Base-by-base conservation (phyloP, 306 rosid species). In the Prunus mume region DNA sequence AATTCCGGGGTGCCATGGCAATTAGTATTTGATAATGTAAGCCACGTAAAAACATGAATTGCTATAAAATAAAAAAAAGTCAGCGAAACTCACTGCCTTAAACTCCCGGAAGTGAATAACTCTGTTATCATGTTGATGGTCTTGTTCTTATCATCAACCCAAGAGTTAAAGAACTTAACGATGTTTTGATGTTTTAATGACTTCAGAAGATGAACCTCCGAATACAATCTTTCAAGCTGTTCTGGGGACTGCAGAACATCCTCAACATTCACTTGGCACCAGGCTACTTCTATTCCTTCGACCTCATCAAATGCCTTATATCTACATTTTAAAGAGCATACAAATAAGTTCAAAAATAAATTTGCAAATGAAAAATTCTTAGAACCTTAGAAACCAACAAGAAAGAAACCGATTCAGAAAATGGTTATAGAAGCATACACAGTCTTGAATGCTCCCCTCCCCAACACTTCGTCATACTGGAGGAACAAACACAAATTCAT, bases 391-490 rank as follows among this genome's bases (percentile, higher is more conserved):
- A 66, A 70, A 60, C 65, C 17, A 63, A 62, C 38, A 71, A 30
- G 69, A 79, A 25, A 3, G 22, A 69, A 71, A 66, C 19, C 11
- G 65, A 20, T 25, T 69, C 28, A 65, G 63, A 66, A 63, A 47
- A 64, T 64, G 58, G 82, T 70, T 27, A 63, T 32, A 52, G 79
- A 75, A 68, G 51, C 91, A 84, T 94, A 94, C 98, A 92, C 98
- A 83, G 91, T 92, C 86, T 94, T 94, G 88, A 88, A 90, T 60
- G 97, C 96, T 82, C 98, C 97, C 79, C 87, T 90, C 80, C 98
- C 98, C 87, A 94, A 52, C 38, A 90, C 38, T 73, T 90, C 96
- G 76, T 84, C 96, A 64, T 84, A 94, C 96, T 94, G 94, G 50
- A 84, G 18, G 76, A 60, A 68, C 0, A 77, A 76, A 65, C 73